Evolutionary conservation across 164 flowering plant species (phyloP), one percentile per base, ranked within the genome.

Genomic region (Dillenia turbinata): DNA sequence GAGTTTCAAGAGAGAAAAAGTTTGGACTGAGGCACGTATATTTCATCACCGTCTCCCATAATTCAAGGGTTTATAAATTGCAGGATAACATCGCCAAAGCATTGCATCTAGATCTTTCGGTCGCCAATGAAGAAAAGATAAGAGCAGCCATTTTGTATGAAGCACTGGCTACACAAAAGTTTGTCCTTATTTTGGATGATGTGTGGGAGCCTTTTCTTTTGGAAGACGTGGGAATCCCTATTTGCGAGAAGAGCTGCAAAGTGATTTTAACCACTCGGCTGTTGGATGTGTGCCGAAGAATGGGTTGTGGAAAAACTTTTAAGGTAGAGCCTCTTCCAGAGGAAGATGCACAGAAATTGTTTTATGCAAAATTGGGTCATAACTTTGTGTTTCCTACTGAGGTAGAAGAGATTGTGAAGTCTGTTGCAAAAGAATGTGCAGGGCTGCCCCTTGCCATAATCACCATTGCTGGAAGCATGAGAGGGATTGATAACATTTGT

Each of bases 121-220:
- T 49, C 10, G 57, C 49, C 9, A 3, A 44, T 17, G 66, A 68
- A 56, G 66, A 49, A n/a, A 22, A 33, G 5, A 62, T 46, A 57
- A 56, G 66, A 44, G 54, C 71, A 55, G 61, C 60, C 40, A 17
- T 12, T 17, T 47, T 67, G 11, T 16, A 50, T 2, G 10, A 26
- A 12, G 46, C 54, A 12, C 11, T 61, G 14, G 13, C 24, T 1
- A 5, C 13, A 50, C 46, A 50, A n/a, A 61, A 43, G 10, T 16
- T 12, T 44, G 48, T 66, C 12, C 13, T 66, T 6, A 51, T 66
- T 6, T 48, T 66, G 12, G 69, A 66, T 66, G 69, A 59, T 54
- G 33, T 67, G 56, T 61, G 61, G 62, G 48, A 55, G 11, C 24
- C 22, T n/a, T 40, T 68, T n/a, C n/a, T 10, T n/a, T 48, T 61